These are phyloP conservation scores for Lactarius vividus DNA, from an alignment of 768 basidiomycete genomes.

Conservation along the genomic window DNA sequence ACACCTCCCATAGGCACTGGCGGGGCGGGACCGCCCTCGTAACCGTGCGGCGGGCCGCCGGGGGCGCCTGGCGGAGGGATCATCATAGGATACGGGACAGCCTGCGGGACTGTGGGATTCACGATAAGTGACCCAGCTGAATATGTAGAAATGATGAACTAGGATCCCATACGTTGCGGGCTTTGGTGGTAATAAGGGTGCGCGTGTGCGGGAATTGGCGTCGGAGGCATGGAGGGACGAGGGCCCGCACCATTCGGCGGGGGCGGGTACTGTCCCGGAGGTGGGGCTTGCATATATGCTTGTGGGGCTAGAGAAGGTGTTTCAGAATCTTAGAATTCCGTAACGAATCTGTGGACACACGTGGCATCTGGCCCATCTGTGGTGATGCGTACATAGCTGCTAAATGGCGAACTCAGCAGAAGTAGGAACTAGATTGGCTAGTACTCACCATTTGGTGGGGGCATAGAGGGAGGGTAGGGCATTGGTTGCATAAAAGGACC, in stretches of 20 bases:
- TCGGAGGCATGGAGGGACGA: slow-evolving; percentile 88
- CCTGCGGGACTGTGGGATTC: slow-evolving; percentile 65
- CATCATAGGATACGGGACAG: slow-evolving; percentile 90
- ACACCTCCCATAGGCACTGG: slow-evolving; percentile 75
- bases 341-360: slow-evolving; percentile 44
- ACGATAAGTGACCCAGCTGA: neutral
- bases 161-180: slow-evolving; percentile 63
- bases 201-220: slow-evolving; percentile 82
- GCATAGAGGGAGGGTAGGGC: slow-evolving; percentile 78
- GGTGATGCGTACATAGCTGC: slow-evolving; percentile 80
- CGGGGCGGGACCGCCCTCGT: slow-evolving; percentile 66
- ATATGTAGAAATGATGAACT: slow-evolving; percentile 27
- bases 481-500: slow-evolving; percentile 82
- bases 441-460: slow-evolving; percentile 62
- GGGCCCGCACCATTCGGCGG: slow-evolving; percentile 77
- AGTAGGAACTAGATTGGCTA: slow-evolving; percentile 6
- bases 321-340: slow-evolving; percentile 7
- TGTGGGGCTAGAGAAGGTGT: slow-evolving; percentile 49
- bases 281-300: slow-evolving; percentile 76
- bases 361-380: slow-evolving; percentile 84
- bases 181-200: slow-evolving; percentile 89
- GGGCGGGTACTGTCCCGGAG: slow-evolving; percentile 72
- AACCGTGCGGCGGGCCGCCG: slow-evolving; percentile 66
- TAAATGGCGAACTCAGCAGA: slow-evolving; percentile 15
- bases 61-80: slow-evolving; percentile 73